These are phyloP conservation scores for Zygoascus biomembranicola DNA, from an alignment of 805 yeast genomes.

Conservation along the genomic window DNA sequence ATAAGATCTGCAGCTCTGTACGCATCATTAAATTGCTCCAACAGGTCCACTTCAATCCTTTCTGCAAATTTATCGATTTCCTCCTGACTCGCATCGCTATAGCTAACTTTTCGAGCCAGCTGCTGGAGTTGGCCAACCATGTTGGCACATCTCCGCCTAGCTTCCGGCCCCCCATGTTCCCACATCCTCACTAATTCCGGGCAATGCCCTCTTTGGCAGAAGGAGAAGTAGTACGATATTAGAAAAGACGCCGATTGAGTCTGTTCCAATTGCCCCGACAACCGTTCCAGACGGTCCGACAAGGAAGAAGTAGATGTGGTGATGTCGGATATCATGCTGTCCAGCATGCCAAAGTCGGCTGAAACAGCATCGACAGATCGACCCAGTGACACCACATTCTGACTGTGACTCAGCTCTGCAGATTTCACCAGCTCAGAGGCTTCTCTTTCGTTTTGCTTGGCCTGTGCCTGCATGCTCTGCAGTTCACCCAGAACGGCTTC, in stretches of 20 bases:
- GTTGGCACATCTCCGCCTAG: slow-evolving; percentile 59
- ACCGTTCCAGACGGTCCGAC: slow-evolving; percentile 25
- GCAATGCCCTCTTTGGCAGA: slow-evolving; percentile 49
- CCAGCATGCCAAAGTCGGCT: slow-evolving; percentile 30
- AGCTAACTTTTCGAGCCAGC: slow-evolving; percentile 47
- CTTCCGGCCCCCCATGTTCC: slow-evolving; percentile 35
- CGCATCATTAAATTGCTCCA: slow-evolving; percentile 66
- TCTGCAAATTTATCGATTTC: slow-evolving; percentile 67
- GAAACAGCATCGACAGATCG: slow-evolving; percentile 33
- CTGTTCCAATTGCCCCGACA: slow-evolving; percentile 62
- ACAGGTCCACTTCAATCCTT: slow-evolving; percentile 60
- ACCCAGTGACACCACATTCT: slow-evolving; percentile 51
- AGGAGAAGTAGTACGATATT: slow-evolving; percentile 68
- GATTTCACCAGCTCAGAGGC: slow-evolving; percentile 50
- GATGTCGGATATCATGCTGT: slow-evolving; percentile 25
- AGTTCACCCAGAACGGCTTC: slow-evolving; percentile 76
- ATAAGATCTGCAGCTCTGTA: slow-evolving; percentile 58
- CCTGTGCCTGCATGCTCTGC: slow-evolving; percentile 49
- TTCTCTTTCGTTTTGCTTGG: slow-evolving; percentile 41
- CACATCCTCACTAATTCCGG: slow-evolving; percentile 50
- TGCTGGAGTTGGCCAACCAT: slow-evolving; percentile 56
- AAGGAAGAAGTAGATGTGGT: slow-evolving; percentile 23
- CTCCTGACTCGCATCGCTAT: slow-evolving; percentile 17
- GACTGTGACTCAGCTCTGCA: slow-evolving; percentile 59
- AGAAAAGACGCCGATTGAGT: slow-evolving; percentile 65